Evolutionary conservation across 164 flowering plant species (phyloP).

Genomic region (Protea cynaroides): DNA sequence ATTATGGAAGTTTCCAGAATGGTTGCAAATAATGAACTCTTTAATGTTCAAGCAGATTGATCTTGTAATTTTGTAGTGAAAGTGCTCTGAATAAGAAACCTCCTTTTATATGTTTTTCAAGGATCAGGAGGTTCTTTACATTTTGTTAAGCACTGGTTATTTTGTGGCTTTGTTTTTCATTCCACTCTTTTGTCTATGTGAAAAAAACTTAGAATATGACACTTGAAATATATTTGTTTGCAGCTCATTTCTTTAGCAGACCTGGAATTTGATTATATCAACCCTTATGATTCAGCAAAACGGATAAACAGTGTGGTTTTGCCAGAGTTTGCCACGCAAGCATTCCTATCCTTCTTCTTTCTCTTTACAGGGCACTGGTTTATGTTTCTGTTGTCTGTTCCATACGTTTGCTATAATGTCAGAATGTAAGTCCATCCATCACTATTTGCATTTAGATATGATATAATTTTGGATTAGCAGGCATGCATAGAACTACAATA

Average conservation of each 20-base stretch:
- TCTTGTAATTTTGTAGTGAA: no score
- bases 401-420: constrained; percentile 76
- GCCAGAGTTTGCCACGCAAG: constrained; percentile 76
- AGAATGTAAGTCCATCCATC: constrained; percentile 53
- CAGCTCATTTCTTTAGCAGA: constrained; percentile 98
- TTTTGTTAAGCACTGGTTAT: not conserved
- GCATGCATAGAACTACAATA: not conserved
- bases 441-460: not conserved
- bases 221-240: constrained; percentile 20
- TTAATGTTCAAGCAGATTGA: no score
- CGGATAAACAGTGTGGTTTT: constrained; percentile 68
- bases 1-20: no score
- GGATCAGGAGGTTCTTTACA: no score
- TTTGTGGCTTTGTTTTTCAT: not conserved
- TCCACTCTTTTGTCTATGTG: not conserved
- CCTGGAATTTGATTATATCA: constrained; percentile 91
- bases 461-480: not conserved
- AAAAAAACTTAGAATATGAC: constrained; percentile 11
- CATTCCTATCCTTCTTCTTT: constrained; percentile 53
- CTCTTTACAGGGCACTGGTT: constrained; percentile 86
- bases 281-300: constrained; percentile 88
- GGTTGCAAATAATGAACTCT: no score
- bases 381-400: constrained; percentile 61
- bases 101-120: not conserved
- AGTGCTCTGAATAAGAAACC: not conserved